Evolutionary conservation across 2,329 filamentous ascomycete species (phyloP).

Genomic region (Monosporascus sp.): DNA sequence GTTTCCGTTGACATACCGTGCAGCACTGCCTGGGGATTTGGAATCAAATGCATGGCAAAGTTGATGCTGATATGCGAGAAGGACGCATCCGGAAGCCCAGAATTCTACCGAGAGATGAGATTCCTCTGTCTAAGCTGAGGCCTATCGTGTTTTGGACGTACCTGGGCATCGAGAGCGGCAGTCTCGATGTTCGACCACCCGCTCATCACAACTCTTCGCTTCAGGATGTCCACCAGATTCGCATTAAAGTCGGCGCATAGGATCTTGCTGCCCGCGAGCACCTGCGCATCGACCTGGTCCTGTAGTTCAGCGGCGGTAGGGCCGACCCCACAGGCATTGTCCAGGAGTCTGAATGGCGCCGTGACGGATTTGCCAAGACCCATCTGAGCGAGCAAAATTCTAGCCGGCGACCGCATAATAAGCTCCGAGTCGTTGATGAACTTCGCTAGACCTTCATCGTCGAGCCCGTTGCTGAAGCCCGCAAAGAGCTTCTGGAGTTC

Average conservation of each 20-base stretch:
- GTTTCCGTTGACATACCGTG: slow-evolving; percentile 22
- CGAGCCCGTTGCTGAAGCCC: slow-evolving; percentile 1
- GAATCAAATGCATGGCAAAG: slow-evolving; percentile 44
- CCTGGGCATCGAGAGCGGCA: slow-evolving; percentile 42
- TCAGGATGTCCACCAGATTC: slow-evolving; percentile 35
- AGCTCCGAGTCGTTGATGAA: slow-evolving; percentile 13
- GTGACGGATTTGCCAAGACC: slow-evolving; percentile 19
- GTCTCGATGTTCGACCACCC: slow-evolving; percentile 43
- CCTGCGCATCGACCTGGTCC: slow-evolving; percentile 29
- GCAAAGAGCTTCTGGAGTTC: slow-evolving; percentile 17
- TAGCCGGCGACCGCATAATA: slow-evolving; percentile 18
- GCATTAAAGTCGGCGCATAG: slow-evolving; percentile 45
- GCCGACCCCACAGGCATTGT: slow-evolving; percentile 50
- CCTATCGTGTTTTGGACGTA: slow-evolving; percentile 18
- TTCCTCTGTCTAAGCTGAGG: not conserved
- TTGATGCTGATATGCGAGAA: slow-evolving; percentile 42
- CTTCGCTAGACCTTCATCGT: slow-evolving; percentile 13
- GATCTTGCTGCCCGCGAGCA: slow-evolving; percentile 39
- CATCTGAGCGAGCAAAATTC: slow-evolving; percentile 25
- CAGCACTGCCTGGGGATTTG: slow-evolving; percentile 33
- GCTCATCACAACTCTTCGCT: slow-evolving; percentile 33
- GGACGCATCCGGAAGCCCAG: slow-evolving; percentile 30
- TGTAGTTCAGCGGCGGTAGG: slow-evolving; percentile 43
- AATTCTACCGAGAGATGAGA: slow-evolving; percentile 27
- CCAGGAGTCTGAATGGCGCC: slow-evolving; percentile 38